Conservation (phyloP, 2,329 filamentous ascomycete genomes). For the Aureobasidium subglaciale region DNA sequence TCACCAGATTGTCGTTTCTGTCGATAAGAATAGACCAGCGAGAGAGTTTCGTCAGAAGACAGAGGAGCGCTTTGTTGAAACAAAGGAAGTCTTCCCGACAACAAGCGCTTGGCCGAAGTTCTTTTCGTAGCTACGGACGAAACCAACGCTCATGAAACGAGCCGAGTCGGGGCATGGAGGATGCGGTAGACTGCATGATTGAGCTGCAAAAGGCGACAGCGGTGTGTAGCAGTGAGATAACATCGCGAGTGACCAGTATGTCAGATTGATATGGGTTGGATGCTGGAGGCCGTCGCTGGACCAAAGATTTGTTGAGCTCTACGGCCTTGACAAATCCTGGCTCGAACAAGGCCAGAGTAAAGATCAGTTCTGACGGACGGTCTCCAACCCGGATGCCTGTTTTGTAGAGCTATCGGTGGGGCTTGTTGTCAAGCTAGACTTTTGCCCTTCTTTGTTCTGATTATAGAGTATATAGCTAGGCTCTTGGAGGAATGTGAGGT, state of each 20-base stretch:
- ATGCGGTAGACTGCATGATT: conserved; percentile 13
- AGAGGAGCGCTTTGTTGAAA: not conserved
- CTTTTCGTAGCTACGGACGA: conserved; percentile 7
- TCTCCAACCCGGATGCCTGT: not conserved
- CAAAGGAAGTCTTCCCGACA: not conserved
- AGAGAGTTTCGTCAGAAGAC: not conserved
- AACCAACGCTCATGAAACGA: not conserved
- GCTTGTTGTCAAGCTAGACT: not conserved
- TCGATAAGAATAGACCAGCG: not conserved
- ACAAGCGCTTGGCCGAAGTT: conserved; percentile 4
- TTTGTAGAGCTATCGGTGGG: not conserved
- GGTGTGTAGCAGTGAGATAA: conserved; percentile 13
- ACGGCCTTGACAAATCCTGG: conserved; percentile 9
- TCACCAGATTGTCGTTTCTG: conserved; percentile 5
- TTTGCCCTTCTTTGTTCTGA: conserved; percentile 13
- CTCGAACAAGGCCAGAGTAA: not conserved
- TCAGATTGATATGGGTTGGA: conserved; percentile 14
- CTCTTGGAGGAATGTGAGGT: conserved; percentile 11
- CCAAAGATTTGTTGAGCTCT: conserved; percentile 6
- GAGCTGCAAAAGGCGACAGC: conserved; percentile 12
- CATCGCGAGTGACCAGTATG: not conserved
- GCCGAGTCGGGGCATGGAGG: conserved; percentile 5
- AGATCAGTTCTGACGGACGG: not conserved
- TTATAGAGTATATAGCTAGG: conserved; percentile 1
- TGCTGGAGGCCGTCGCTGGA: conserved; percentile 13